Evolutionary conservation across 1,139 yeast genomes (phyloP), one percentile per base, ranked within the genome.

Genomic region (Suhomyces atakaporum): DNA sequence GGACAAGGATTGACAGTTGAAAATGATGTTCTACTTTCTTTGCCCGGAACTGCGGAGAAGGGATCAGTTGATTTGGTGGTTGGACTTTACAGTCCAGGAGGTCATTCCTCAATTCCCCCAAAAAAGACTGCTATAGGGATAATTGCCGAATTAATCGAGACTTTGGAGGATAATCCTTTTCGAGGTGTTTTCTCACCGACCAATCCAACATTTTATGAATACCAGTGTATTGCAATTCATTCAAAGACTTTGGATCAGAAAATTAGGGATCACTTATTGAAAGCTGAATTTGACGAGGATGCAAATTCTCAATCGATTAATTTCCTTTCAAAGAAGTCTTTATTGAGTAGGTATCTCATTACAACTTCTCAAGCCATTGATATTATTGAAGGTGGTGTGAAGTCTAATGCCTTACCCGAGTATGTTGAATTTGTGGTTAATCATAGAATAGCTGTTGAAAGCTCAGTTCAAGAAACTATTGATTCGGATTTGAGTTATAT

Each of bases 361-460:
- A 47, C 50, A 34, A 66, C 73, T 10, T 62, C 72, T 14, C 73
- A 66, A 46, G 63, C 73, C 3, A 47, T 61, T 36, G 72, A 66
- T 45, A 55, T 66, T 7, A 50, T 68, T 25, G 36, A 36, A 2
- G 73, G 73, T 5, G 73, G 73, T 26, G 71, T 58, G 39, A 68
- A 66, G 45, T 60, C 59, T 31, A 67, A 67, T 45, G 71, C 73
- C 1, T 59, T 67, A 4, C 60, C 58, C 2, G 49, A 42, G 25
- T 45, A 42, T 20, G 49, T 38, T 19, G 42, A 36, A 33, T 45
- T 42, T 33, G 43, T 56, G 21, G 59, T 62, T 11, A 66, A 68
- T 45, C 68, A 66, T 45, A 54, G 73, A 44, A 50, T 68, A 40
- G 63, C 69, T 2, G 46, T 63, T 20, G 69, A 61, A 35, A 45